These are phyloP conservation scores for Globisporangium nunn DNA, from an alignment of 352 stramenopile genomes.

Conservation along the genomic window DNA sequence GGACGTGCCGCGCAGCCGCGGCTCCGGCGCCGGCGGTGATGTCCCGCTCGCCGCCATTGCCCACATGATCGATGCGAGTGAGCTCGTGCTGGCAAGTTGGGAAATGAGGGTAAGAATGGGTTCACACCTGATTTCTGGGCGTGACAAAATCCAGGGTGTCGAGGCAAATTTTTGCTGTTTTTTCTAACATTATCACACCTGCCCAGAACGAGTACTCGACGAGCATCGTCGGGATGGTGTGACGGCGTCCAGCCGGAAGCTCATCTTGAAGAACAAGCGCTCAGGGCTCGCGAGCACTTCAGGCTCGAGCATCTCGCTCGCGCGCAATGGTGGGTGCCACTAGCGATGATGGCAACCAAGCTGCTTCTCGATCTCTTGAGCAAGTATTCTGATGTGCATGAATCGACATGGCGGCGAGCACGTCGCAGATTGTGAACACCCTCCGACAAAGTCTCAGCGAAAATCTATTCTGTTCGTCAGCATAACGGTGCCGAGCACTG, in stretches of 20 bases:
- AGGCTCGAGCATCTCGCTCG: background rate
- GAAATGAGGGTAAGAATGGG: background rate
- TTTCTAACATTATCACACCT: background rate
- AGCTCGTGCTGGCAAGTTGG: background rate
- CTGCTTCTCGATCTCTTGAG: no score
- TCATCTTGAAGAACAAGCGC: background rate
- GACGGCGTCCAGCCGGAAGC: background rate
- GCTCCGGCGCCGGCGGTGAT: slow-evolving; percentile 6
- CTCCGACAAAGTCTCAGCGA: no score
- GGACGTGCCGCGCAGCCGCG: slow-evolving; percentile 10
- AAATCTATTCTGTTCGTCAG: no score
- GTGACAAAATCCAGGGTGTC: background rate
- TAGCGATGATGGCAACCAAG: no score
- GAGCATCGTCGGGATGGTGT: background rate
- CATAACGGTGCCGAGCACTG: no score
- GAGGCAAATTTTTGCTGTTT: background rate
- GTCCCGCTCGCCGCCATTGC: background rate
- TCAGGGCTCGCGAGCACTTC: background rate
- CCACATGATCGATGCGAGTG: background rate
- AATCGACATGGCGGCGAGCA: no score
- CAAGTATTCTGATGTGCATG: no score
- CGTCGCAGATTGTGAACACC: no score
- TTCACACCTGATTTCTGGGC: background rate
- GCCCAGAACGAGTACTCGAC: no score
- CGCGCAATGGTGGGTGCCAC: no score